These are phyloP conservation scores for Exophiala dermatitidis DNA, from an alignment of 2,329 filamentous ascomycete genomes.

Conservation along the genomic window DNA sequence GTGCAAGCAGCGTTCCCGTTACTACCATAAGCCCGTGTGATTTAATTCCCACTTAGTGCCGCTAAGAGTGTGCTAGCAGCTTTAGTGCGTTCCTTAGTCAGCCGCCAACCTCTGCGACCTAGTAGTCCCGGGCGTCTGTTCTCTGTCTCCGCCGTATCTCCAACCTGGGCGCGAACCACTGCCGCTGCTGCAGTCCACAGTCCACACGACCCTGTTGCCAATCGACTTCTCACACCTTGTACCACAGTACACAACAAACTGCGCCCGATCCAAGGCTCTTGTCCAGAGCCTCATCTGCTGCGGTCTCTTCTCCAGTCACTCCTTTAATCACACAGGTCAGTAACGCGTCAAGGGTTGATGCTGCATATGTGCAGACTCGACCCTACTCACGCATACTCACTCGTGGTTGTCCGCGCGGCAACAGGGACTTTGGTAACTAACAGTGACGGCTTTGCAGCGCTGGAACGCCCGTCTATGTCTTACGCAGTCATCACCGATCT, in stretches of 20 bases:
- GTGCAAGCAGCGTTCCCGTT: too few species aligned
- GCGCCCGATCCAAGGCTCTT: constrained; percentile 1
- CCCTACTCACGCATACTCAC: not conserved
- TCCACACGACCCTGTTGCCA: not conserved
- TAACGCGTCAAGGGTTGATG: not conserved
- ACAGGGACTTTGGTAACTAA: constrained; percentile 2
- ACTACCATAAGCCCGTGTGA: too few species aligned
- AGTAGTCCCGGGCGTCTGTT: not conserved
- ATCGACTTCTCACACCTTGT: not conserved
- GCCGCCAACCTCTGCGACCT: not conserved
- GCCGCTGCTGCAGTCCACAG: not conserved
- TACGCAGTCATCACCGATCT: constrained; percentile 11
- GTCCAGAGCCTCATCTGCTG: constrained; percentile 4
- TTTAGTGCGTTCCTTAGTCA: not conserved
- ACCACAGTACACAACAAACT: constrained; percentile 9
- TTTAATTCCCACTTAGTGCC: too few species aligned
- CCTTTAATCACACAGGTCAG: constrained; percentile 20
- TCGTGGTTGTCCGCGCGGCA: not conserved
- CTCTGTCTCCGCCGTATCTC: not conserved
- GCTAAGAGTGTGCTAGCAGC: too few species aligned
- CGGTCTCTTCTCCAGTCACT: constrained; percentile 21
- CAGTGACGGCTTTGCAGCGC: constrained; percentile 11
- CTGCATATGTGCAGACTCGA: not conserved
- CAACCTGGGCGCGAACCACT: not conserved
- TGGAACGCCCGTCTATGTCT: constrained; percentile 25